Evolutionary conservation across 345 rosid genomes (phyloP).

Genomic region (Hypericum perforatum): DNA sequence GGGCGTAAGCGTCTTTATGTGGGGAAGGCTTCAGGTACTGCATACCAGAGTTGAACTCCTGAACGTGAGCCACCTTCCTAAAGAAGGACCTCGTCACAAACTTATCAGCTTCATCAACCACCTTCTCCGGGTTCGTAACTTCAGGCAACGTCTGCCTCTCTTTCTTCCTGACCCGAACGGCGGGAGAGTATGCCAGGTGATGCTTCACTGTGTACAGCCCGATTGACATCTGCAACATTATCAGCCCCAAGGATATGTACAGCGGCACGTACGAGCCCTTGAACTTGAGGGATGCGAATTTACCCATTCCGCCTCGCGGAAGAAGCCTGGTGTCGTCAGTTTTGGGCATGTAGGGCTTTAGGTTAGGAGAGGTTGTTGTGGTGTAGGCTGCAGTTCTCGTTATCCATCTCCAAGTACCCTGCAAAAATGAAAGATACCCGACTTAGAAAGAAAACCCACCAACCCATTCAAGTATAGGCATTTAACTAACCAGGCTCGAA

Average conservation of each 20-base stretch:
- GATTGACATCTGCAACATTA: conserved; percentile 29
- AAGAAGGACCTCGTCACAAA: conserved; percentile 49
- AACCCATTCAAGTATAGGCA: no score
- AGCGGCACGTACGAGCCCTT: conserved; percentile 37
- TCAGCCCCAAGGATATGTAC: conserved; percentile 40
- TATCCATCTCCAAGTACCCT: no score
- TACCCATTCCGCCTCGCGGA: no score
- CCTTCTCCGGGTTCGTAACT: conserved; percentile 51
- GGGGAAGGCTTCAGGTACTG: no score
- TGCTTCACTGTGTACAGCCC: conserved; percentile 56
- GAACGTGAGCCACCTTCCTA: conserved; percentile 68
- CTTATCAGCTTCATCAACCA: conserved; percentile 34
- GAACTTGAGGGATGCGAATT: background rate
- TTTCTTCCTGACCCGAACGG: conserved; percentile 61
- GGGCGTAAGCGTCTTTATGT: no score
- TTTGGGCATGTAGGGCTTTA: no score
- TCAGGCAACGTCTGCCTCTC: conserved; percentile 58
- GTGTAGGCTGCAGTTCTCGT: no score
- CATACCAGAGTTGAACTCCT: conserved; percentile 21
- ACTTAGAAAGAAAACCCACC: no score
- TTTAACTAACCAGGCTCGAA: no score
- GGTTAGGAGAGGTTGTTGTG: no score
- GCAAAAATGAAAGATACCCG: no score
- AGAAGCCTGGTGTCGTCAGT: no score
- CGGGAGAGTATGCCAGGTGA: conserved; percentile 47